A percentile compares a stretch with the other conserved stretches of the same genome.
phyloP scores from a whole-genome alignment of 2,329 filamentous ascomycete species.

The Exserohilum turcica region DNA sequence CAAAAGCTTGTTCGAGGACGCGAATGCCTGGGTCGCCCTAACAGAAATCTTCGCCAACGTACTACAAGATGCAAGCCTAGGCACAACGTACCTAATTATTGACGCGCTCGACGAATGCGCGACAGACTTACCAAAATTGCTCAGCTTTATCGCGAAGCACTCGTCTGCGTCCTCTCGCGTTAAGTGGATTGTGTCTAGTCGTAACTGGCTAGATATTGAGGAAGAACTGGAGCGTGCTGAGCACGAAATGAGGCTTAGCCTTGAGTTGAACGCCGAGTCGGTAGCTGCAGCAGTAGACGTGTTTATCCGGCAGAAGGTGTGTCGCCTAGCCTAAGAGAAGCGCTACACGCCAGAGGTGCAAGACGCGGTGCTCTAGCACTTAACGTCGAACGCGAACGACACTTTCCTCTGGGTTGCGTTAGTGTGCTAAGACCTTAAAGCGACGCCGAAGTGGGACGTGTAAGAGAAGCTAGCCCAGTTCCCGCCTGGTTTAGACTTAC shows the following conservation, averaged over 20 bases:
- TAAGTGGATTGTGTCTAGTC: conserved; percentile 25
- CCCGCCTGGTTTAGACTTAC: conserved; percentile 43
- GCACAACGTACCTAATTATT: conserved; percentile 13
- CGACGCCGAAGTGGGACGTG: conserved; percentile 18
- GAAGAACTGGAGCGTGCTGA: conserved; percentile 28
- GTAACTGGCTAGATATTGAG: conserved; percentile 40
- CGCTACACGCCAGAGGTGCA: conserved; percentile 44
- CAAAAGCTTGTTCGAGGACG: conserved; percentile 33
- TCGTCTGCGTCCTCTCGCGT: conserved; percentile 11
- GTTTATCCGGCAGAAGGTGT: conserved; percentile 49
- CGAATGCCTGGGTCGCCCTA: conserved; percentile 32
- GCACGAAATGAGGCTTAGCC: conserved; percentile 33
- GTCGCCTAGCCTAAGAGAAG: conserved; percentile 14
- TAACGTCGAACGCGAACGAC: conserved; percentile 33
- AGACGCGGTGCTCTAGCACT: conserved; percentile 28
- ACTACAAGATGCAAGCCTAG: conserved; percentile 41
- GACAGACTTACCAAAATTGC: neutral
- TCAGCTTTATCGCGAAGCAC: neutral
- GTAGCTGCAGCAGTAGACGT: conserved; percentile 42
- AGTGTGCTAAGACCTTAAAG: neutral
- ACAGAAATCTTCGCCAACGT: conserved; percentile 49
- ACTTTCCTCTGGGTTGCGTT: neutral
- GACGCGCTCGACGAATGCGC: conserved; percentile 22
- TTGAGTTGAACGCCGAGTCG: conserved; percentile 44
- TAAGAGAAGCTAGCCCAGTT: conserved; percentile 30